Evolutionary conservation across 345 rosid species (phyloP).

Genomic region (Fremontodendron californicum): DNA sequence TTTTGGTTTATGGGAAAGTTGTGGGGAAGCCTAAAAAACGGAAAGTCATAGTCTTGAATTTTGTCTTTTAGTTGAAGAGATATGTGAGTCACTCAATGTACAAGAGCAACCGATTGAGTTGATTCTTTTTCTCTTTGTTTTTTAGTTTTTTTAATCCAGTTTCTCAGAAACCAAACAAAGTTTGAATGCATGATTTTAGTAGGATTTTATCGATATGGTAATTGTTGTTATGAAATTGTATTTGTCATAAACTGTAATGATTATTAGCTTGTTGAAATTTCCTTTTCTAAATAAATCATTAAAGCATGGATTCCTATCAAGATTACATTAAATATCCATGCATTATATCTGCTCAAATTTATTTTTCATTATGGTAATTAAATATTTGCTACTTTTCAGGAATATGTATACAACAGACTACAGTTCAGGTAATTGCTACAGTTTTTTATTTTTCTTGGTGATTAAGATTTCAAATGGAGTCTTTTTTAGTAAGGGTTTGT

Average conservation of each 20-base stretch:
- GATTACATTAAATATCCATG: not conserved
- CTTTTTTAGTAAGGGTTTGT: not conserved
- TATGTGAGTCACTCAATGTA: not conserved
- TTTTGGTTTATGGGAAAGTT: constrained; percentile 9
- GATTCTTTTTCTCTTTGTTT: not conserved
- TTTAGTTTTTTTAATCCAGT: not conserved
- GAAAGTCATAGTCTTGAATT: not conserved
- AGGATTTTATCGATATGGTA: not conserved
- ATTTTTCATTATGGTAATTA: not conserved
- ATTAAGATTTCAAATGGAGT: constrained; percentile 12
- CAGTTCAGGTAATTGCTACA: constrained; percentile 56
- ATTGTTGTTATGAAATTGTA: not conserved
- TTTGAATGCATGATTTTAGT: not conserved
- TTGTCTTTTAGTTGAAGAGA: not conserved
- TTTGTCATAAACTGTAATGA: not conserved
- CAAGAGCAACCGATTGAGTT: not conserved
- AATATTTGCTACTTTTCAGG: constrained; percentile 43
- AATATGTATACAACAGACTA: constrained; percentile 93
- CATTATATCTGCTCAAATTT: not conserved
- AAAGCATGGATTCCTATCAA: not conserved
- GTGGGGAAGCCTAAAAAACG: not conserved
- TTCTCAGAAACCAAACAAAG: constrained; percentile 6
- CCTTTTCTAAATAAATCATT: not conserved
- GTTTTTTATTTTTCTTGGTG: not conserved
- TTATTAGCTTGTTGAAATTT: not conserved